A percentile compares a stretch with the other conserved stretches of the same genome.
Conservation (phyloP, 371 early-diverging fungal species). For the Chytridium lagenaria region DNA sequence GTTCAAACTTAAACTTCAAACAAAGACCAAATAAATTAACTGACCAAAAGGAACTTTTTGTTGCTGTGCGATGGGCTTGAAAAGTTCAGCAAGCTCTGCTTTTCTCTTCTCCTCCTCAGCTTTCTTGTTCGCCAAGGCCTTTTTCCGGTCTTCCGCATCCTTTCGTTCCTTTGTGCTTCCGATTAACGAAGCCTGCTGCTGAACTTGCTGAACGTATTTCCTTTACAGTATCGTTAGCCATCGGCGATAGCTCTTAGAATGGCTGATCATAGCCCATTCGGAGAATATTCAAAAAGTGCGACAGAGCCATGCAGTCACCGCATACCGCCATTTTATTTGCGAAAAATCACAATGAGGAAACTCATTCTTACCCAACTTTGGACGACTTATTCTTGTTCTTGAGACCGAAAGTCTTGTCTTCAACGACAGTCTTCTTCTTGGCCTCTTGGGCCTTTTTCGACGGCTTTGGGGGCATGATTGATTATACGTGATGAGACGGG, state of each 20-base stretch:
- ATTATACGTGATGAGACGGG: no score
- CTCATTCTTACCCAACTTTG: constrained; percentile 48
- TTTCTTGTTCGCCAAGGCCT: constrained; percentile 66
- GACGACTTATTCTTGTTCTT: constrained; percentile 81
- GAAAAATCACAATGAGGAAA: no score
- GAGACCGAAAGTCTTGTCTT: constrained; percentile 98
- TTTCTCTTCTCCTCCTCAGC: constrained; percentile 74
- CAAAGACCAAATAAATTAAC: neutral
- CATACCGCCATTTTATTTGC: no score
- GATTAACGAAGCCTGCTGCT: constrained; percentile 73
- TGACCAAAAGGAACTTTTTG: constrained; percentile 97
- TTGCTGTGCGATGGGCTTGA: constrained; percentile 83
- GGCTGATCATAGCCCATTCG: neutral
- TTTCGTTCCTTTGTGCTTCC: constrained; percentile 67
- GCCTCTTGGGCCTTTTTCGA: constrained; percentile 67
- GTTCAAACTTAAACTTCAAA: neutral
- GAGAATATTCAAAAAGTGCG: neutral
- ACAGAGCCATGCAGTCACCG: no score
- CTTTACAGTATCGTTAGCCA: constrained; percentile 29
- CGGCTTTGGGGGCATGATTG: constrained; percentile 55
- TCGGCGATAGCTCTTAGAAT: no score
- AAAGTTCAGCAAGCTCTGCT: constrained; percentile 84
- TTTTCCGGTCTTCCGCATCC: constrained; percentile 57
- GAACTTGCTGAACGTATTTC: constrained; percentile 89
- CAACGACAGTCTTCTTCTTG: constrained; percentile 84